Evolutionary conservation across 371 early-diverging fungal species (phyloP).

Genomic region (Lichtheimia hyalospora): DNA sequence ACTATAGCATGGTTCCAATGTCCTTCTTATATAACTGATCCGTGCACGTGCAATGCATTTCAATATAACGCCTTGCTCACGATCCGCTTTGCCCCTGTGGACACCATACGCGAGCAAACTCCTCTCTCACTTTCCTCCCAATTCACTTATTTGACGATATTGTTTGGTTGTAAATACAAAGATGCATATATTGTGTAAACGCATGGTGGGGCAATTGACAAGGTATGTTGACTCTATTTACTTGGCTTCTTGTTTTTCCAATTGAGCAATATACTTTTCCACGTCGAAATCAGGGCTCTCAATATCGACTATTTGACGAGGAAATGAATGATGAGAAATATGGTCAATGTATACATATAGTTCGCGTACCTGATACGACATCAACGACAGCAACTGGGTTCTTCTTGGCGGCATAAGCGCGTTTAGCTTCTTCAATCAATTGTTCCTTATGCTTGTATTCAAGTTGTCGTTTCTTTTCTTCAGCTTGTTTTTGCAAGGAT

Average conservation of each 20-base stretch:
- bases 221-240: background rate
- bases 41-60: too few relatives aligned
- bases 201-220: too few relatives aligned
- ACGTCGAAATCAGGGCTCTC: constrained; percentile 68
- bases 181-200: too few relatives aligned
- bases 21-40: too few relatives aligned
- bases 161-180: too few relatives aligned
- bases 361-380: constrained; percentile 17
- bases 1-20: too few relatives aligned
- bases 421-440: constrained; percentile 73
- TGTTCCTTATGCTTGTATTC: constrained; percentile 68
- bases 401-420: constrained; percentile 64
- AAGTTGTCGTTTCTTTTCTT: constrained; percentile 53
- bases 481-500: constrained; percentile 61
- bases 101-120: too few relatives aligned
- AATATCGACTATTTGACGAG: constrained; percentile 41
- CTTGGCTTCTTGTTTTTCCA: constrained; percentile 34
- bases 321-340: too few relatives aligned
- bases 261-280: constrained; percentile 58
- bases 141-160: too few relatives aligned
- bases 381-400: constrained; percentile 25
- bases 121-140: too few relatives aligned
- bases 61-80: too few relatives aligned
- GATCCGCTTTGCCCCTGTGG: too few relatives aligned
- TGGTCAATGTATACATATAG: background rate